These are phyloP conservation scores for Mucor irregularis DNA, from an alignment of 371 early-diverging fungal species.

Conservation along the genomic window DNA sequence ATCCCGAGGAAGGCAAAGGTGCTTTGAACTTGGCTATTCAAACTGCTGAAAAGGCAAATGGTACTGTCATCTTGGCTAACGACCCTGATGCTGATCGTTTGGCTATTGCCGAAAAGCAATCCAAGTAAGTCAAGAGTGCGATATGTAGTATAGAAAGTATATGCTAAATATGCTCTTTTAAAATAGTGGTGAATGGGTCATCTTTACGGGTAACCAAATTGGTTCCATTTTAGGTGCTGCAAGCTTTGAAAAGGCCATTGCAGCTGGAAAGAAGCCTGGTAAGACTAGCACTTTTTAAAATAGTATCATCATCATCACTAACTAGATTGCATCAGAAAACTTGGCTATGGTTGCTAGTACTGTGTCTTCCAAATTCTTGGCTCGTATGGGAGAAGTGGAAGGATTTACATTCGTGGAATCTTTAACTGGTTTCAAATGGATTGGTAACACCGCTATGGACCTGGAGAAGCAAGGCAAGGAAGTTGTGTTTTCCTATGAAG, in stretches of 20 bases:
- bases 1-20: slow-evolving; percentile 93
- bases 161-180: background rate
- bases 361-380: slow-evolving; percentile 87
- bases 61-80: slow-evolving; percentile 88
- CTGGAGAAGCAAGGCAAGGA: slow-evolving; percentile 60
- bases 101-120: slow-evolving; percentile 82
- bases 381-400: slow-evolving; percentile 72
- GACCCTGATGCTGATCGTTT: slow-evolving; percentile 98
- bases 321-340: slow-evolving; percentile 49
- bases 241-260: slow-evolving; percentile 62
- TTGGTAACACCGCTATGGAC: slow-evolving; percentile 81
- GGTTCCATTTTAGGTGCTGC: slow-evolving; percentile 84
- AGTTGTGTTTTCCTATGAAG: slow-evolving; percentile 89
- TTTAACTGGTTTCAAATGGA: slow-evolving; percentile 96
- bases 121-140: slow-evolving; percentile 43
- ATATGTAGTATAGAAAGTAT: background rate
- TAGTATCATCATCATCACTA: background rate
- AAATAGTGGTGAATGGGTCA: slow-evolving; percentile 70
- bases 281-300: slow-evolving; percentile 8
- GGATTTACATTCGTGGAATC: slow-evolving; percentile 89
- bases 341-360: slow-evolving; percentile 88
- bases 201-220: slow-evolving; percentile 91
- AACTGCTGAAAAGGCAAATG: slow-evolving; percentile 62
- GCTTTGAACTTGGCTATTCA: slow-evolving; percentile 80
- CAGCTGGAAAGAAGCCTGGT: slow-evolving; percentile 54